Base-by-base conservation (phyloP, 306 rosid genomes). In the Fragaria ananassa region DNA sequence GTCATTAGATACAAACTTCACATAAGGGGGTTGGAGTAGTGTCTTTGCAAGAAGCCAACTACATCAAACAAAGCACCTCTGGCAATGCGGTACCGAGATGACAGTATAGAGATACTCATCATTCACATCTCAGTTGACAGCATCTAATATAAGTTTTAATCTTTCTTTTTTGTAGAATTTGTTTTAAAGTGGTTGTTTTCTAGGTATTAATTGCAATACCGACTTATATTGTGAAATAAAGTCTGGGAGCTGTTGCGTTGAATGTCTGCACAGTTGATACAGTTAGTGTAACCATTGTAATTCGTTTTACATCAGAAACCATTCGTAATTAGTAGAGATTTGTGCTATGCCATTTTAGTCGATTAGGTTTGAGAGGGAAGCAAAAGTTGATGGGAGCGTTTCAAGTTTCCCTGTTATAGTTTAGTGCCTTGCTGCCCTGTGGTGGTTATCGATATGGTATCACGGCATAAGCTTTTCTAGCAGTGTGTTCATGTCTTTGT, bases 1-100 rank as follows among this genome's bases (percentile, higher is more conserved):
- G 75, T 78, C 54, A 29, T 80, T 56, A 19, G 76, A 84, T 66
- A 77, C 81, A 79, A 80, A 79, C 61, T 76, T 79, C 58, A 13
- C n/a, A 34, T 46, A 70, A 37, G 70, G n/a, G 53, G 51, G 23
- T 54, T 57, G 23, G 37, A 72, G 67, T 23, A 82, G 60, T 25
- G 39, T 31, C 75, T 69, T 39, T 76, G 81, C 65, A 10, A 64
- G 68, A 72, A 75, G 70, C 62, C 54, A 51, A 53, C 62, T 45
- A 4, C 56, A 54, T 56, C 57, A 37, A 61, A 27, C 23, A 72
- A 51, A 70, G 58, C 76, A 47, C 71, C 60, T 76, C 49, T 64
- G 42, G 57, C 65, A 19, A 56, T 73, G 79, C 70, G 44, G 72
- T 60, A 64, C 60, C 76, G 47, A 57, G 72, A 49, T 69, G 61